These are phyloP conservation scores for Emericellopsis atlantica DNA, from an alignment of 2,329 filamentous ascomycete species.

Conservation along the genomic window DNA sequence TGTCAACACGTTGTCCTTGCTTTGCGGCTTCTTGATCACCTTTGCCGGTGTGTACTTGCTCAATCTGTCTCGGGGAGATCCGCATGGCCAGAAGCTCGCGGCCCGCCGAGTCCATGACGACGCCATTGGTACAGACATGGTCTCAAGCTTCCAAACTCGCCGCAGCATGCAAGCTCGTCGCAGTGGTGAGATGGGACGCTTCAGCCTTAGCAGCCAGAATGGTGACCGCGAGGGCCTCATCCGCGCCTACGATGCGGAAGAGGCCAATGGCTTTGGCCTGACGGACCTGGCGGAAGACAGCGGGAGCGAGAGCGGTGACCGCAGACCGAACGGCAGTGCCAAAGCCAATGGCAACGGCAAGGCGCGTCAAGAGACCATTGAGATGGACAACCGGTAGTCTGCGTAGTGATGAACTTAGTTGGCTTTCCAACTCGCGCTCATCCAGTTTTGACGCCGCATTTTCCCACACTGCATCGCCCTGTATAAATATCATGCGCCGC, in stretches of 20 bases:
- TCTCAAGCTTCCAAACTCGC: conserved; percentile 80
- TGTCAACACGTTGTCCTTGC: conserved; percentile 82
- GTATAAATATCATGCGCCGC: background rate
- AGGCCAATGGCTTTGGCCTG: conserved; percentile 59
- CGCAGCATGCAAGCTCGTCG: conserved; percentile 85
- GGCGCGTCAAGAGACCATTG: conserved; percentile 23
- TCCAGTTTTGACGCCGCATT: too few species aligned
- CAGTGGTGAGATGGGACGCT: conserved; percentile 52
- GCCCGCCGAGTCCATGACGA: conserved; percentile 53
- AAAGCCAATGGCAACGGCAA: conserved; percentile 26
- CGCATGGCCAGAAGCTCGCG: conserved; percentile 60
- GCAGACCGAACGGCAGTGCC: conserved; percentile 22
- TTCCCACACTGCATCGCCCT: background rate
- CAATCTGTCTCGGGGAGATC: conserved; percentile 88
- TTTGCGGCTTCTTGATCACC: conserved; percentile 88
- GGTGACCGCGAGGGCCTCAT: conserved; percentile 75
- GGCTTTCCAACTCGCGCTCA: too few species aligned
- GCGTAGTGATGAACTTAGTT: conserved; percentile 15
- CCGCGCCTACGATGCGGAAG: conserved; percentile 79
- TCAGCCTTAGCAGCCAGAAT: conserved; percentile 50
- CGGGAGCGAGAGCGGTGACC: conserved; percentile 40
- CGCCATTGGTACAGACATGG: conserved; percentile 79
- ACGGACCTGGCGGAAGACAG: conserved; percentile 69
- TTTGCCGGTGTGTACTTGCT: conserved; percentile 93
- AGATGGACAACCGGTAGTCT: conserved; percentile 35